Base-by-base conservation (phyloP, 176 grass and related monocot genomes). In the Musa beccarii region DNA sequence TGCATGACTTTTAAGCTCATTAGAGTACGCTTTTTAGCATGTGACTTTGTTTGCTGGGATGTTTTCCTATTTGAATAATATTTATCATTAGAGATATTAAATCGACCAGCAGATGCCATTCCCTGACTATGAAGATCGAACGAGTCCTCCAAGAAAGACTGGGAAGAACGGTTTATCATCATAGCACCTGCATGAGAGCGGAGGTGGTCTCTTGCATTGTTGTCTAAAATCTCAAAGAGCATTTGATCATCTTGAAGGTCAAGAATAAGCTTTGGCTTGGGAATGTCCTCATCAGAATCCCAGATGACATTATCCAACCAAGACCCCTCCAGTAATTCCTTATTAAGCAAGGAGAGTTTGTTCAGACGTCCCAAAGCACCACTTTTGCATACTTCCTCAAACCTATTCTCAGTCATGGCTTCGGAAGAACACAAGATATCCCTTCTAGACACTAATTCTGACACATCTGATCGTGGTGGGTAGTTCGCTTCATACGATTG, bases 161-260 rank as follows among this genome's bases (percentile, higher is more conserved):
- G 84, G 54, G 76, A 76, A 51, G 90, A 74, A 62, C 61, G 88
- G 80, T 77, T 80, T 69, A 98, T 74, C 66, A 98, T 80, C 86
- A 93, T 93, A 25, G 95, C 95, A 87, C 86, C 75, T 62, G 95
- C 90, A 91, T 88, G 95, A 83, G 90, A 89, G 29, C 85, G 78
- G 53, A 98, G 82, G 22, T 98, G 90, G 57, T 89, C 90, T 49
- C 79, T 78, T 74, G 82, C 82, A 77, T 84, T 93, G 79, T 89
- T 84, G 78, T 98, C 90, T 78, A 98, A 62, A 75, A 90, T 85
- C 84, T 98, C 90, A 73, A 98, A 98, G 80, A 98, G 86, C 95
- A 98, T 98, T 54, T 91, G 95, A 43, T 98, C 88, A 78, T 98
- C 95, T 89, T 80, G 89, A 69, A 98, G 87, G 68, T 98, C 95